Evolutionary conservation across 2,329 filamentous ascomycete species (phyloP).

Genomic region (Colletotrichum orchidophilum): DNA sequence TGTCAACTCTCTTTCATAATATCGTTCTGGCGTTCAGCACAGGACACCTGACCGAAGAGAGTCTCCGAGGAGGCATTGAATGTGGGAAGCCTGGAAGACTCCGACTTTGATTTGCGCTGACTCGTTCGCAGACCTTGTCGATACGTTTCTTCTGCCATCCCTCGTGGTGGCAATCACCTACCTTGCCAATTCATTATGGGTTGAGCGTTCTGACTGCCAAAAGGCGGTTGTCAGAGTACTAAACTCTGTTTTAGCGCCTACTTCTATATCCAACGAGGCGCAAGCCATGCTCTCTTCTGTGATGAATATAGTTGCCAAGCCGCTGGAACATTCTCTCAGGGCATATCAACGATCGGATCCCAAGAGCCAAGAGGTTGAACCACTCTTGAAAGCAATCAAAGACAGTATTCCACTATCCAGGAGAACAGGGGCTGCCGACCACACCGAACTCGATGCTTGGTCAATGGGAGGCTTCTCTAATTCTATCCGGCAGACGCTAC

Average conservation of each 20-base stretch:
- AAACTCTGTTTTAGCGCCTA: conserved; percentile 75
- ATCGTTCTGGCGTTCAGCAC: conserved; percentile 76
- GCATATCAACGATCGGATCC: conserved; percentile 74
- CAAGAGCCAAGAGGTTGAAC: conserved; percentile 74
- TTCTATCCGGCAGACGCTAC: conserved; percentile 68
- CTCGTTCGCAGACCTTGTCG: conserved; percentile 69
- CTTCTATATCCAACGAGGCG: conserved; percentile 76
- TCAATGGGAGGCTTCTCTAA: conserved; percentile 66
- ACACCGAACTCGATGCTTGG: conserved; percentile 77
- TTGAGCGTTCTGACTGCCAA: conserved; percentile 69
- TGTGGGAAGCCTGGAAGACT: conserved; percentile 59
- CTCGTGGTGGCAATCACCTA: conserved; percentile 78
- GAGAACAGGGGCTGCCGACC: conserved; percentile 69
- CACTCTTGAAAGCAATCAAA: conserved; percentile 72
- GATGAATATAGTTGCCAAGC: conserved; percentile 75
- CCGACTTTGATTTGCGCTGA: conserved; percentile 33
- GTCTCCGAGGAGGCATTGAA: conserved; percentile 78
- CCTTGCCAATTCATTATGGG: conserved; percentile 75
- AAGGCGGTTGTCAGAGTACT: conserved; percentile 77
- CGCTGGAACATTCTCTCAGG: conserved; percentile 73
- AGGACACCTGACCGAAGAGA: conserved; percentile 73
- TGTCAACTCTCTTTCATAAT: conserved; percentile 80
- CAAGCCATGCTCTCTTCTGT: conserved; percentile 76
- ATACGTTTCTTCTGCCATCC: conserved; percentile 83
- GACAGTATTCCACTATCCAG: conserved; percentile 66